Percentiles rank a stretch among this genome's conserved stretches.
phyloP scores from a whole-genome alignment of 371 early-diverging fungal genomes.

The Nematocida ausubeli region DNA sequence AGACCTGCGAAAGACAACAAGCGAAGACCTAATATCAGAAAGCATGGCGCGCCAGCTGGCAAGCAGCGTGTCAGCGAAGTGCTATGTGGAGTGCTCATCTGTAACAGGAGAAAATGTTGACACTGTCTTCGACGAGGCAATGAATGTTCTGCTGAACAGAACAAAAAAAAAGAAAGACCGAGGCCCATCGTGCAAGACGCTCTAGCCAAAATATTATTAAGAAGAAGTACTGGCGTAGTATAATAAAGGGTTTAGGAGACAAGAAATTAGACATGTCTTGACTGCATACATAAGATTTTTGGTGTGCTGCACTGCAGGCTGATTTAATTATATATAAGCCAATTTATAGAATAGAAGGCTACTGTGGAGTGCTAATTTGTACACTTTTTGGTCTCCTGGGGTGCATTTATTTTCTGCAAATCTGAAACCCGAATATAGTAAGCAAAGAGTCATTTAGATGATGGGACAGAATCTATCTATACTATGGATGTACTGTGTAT shows the following conservation, averaged over 20 bases:
- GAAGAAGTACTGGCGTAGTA: not conserved
- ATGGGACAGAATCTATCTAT: no score
- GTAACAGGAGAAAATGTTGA: slow-evolving; percentile 87
- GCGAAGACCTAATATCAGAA: slow-evolving; percentile 49
- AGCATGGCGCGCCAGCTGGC: slow-evolving; percentile 70
- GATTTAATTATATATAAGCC: no score
- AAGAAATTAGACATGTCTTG: no score
- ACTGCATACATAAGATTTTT: no score
- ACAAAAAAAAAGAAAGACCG: slow-evolving; percentile 46
- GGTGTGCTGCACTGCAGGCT: no score
- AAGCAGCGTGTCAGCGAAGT: slow-evolving; percentile 80
- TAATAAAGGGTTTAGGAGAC: not conserved
- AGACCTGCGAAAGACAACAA: slow-evolving; percentile 74
- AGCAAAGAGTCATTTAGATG: no score
- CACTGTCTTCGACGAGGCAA: slow-evolving; percentile 94
- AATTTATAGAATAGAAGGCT: no score
- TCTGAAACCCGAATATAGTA: no score
- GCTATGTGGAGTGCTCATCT: slow-evolving; percentile 92
- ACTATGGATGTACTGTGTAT: no score
- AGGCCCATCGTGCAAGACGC: slow-evolving; percentile 13
- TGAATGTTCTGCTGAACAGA: slow-evolving; percentile 65
- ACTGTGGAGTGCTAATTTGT: no score
- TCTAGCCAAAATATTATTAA: not conserved
- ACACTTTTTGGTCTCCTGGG: no score
- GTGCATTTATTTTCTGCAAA: no score